Conservation (phyloP, 1,284 basidiomycete genomes). For the Pyrrhoderma noxium region DNA sequence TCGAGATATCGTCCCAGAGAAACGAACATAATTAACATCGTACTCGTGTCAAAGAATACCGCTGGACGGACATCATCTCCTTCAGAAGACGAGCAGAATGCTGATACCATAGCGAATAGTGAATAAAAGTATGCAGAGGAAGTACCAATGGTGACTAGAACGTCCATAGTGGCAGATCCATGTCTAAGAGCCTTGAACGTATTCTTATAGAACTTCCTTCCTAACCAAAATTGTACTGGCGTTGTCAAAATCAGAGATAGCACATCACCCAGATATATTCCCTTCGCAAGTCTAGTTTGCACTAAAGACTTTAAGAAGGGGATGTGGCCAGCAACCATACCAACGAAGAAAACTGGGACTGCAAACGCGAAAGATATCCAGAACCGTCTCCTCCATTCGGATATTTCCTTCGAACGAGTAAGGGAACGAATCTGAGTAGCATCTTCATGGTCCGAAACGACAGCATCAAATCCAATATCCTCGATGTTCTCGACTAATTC, state of each 20-base stretch:
- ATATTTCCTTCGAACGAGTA: slow-evolving; percentile 86
- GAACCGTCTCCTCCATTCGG: slow-evolving; percentile 85
- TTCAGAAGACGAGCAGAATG: slow-evolving; percentile 51
- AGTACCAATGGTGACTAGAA: slow-evolving; percentile 93
- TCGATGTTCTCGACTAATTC: slow-evolving; percentile 84
- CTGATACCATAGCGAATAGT: slow-evolving; percentile 60
- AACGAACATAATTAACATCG: slow-evolving; percentile 98
- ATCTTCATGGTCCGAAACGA: slow-evolving; percentile 77
- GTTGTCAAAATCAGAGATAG: slow-evolving; percentile 81
- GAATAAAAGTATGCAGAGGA: slow-evolving; percentile 93
- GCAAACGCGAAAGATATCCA: slow-evolving; percentile 74
- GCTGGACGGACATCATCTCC: slow-evolving; percentile 61
- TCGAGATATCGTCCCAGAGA: slow-evolving; percentile 94
- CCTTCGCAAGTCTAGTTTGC: slow-evolving; percentile 44
- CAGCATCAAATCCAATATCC: slow-evolving; percentile 86
- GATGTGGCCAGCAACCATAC: slow-evolving; percentile 83
- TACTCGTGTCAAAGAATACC: slow-evolving; percentile 97
- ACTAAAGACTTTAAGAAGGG: slow-evolving; percentile 47
- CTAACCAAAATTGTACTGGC: slow-evolving; percentile 92
- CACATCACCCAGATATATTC: slow-evolving; percentile 80
- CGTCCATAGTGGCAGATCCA: slow-evolving; percentile 91
- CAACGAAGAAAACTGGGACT: slow-evolving; percentile 87
- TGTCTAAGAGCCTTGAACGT: slow-evolving; percentile 91
- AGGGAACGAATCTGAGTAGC: slow-evolving; percentile 88
- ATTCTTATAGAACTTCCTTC: slow-evolving; percentile 79